A percentile compares a stretch with the other conserved stretches of the same genome.
These are phyloP conservation scores for Pythium sukuiense DNA, from an alignment of 352 stramenopile genomes.

Conservation along the genomic window DNA sequence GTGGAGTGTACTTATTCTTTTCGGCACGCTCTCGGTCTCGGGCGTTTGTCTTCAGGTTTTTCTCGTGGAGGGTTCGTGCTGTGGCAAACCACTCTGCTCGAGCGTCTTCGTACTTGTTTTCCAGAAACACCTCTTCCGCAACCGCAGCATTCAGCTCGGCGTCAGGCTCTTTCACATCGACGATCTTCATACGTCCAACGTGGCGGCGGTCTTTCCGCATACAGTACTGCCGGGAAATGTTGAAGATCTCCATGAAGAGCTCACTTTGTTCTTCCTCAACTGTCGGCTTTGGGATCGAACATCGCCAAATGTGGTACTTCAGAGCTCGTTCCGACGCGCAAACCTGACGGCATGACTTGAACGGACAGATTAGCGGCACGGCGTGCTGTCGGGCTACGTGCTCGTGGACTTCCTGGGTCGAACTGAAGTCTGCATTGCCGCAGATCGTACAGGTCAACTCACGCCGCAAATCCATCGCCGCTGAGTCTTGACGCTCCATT, in stretches of 20 bases:
- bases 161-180: slow-evolving; percentile 25
- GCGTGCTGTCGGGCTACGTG: slow-evolving; percentile 59
- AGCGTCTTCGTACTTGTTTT: slow-evolving; percentile 63
- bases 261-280: slow-evolving; percentile 52
- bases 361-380: slow-evolving; percentile 75
- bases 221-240: slow-evolving; percentile 75
- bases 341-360: slow-evolving; percentile 61
- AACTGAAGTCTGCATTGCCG: slow-evolving; percentile 12
- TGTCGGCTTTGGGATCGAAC: slow-evolving; percentile 53
- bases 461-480: slow-evolving; percentile 20
- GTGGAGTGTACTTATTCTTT: slow-evolving; percentile 46
- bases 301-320: slow-evolving; percentile 78
- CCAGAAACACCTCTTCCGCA: slow-evolving; percentile 65
- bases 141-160: slow-evolving; percentile 25
- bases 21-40: slow-evolving; percentile 28
- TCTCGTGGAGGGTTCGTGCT: slow-evolving; percentile 41
- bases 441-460: slow-evolving; percentile 67
- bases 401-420: slow-evolving; percentile 41
- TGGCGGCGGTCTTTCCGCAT: slow-evolving; percentile 68
- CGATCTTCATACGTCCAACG: slow-evolving; percentile 26
- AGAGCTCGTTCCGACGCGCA: slow-evolving; percentile 68
- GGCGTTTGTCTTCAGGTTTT: slow-evolving; percentile 32
- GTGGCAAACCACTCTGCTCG: slow-evolving; percentile 42
- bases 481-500: slow-evolving; percentile 50
- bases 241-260: slow-evolving; percentile 75